Base-by-base conservation (phyloP, 768 basidiomycete species). In the Kwoniella europaea region DNA sequence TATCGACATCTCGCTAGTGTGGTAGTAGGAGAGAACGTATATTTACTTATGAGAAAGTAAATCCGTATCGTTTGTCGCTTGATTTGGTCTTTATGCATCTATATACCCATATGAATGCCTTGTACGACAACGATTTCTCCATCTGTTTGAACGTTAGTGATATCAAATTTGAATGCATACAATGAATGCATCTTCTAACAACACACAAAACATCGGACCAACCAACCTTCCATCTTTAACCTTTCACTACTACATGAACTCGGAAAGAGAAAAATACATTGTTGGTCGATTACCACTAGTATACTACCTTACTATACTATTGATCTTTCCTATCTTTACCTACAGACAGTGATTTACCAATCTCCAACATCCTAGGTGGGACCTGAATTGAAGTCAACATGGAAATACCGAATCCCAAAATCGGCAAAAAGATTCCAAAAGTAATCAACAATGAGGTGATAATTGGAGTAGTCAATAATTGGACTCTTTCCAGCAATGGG, bases 11-110 rank as follows among this genome's bases (percentile, higher is more conserved):
- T 99, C 87, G 90, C 92, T 43, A 90, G 88, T 76, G 90, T 99
- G 68, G 93, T 96, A 15, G 89, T 98, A 4, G 95, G 96, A 35
- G 94, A 98, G 79, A 91, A 94, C 60, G 88, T 98, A 65, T 98
- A 93, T 83, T 85, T 97, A 53, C 87, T 98, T 43, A 88, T 98
- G 85, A 87, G 95, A 53, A 80, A 80, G 68, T 83, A 76, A 52
- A 52, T 20, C 16, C 16, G 55, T 29, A 13, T 22, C 55, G 55
- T 18, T 56, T 12, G 27, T 20, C 55, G 55, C 55, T 20, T 13
- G 55, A 22, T 56, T 12, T 20, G 20, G 35, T 35, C 35, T 35
- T 22, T 29, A 56, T 56, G 27, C 55, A 56, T 13, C 10, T 44
- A 50, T 50, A 50, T 50, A 50, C 46, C 46, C 10, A 9, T 35